phyloP scores from a whole-genome alignment of 2,329 filamentous ascomycete genomes.

The Fusarium euwallaceae region DNA sequence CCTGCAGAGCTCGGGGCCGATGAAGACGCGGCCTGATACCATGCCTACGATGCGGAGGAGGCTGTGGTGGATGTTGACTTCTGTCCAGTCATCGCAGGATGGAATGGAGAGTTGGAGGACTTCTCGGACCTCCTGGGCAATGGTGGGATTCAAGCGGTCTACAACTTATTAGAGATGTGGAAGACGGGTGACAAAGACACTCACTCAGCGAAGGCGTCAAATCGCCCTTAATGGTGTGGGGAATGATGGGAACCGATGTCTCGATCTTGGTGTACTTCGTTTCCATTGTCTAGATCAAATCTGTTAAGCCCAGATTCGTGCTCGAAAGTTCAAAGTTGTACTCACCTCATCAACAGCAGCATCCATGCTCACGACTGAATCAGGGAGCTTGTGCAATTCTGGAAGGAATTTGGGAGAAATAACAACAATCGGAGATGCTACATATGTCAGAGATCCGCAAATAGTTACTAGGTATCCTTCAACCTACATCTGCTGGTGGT shows the following conservation, averaged over 20 bases:
- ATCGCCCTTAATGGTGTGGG: conserved; percentile 48
- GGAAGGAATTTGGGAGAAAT: conserved; percentile 31
- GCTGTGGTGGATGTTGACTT: conserved; percentile 55
- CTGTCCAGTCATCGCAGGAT: conserved; percentile 55
- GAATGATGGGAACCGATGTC: conserved; percentile 40
- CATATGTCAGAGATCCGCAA: background rate
- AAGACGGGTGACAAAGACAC: conserved; percentile 23
- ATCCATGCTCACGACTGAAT: conserved; percentile 26
- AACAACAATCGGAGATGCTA: conserved; percentile 25
- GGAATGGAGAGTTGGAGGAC: conserved; percentile 53
- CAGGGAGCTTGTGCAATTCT: conserved; percentile 28
- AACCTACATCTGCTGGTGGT: conserved; percentile 29
- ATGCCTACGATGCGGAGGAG: conserved; percentile 61
- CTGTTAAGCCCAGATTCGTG: background rate
- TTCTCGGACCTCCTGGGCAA: conserved; percentile 55
- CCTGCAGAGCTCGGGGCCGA: conserved; percentile 61
- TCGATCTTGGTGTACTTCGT: conserved; percentile 52
- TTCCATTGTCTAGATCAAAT: conserved; percentile 38
- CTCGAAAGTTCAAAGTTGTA: background rate
- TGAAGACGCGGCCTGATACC: conserved; percentile 61
- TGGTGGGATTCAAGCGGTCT: conserved; percentile 51
- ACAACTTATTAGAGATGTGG: background rate
- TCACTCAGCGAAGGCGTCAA: conserved; percentile 53
- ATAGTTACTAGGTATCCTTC: background rate
- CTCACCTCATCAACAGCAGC: conserved; percentile 32